Evolutionary conservation across 176 grass and related monocot genomes (phyloP).

Genomic region (Carex cristatella): DNA sequence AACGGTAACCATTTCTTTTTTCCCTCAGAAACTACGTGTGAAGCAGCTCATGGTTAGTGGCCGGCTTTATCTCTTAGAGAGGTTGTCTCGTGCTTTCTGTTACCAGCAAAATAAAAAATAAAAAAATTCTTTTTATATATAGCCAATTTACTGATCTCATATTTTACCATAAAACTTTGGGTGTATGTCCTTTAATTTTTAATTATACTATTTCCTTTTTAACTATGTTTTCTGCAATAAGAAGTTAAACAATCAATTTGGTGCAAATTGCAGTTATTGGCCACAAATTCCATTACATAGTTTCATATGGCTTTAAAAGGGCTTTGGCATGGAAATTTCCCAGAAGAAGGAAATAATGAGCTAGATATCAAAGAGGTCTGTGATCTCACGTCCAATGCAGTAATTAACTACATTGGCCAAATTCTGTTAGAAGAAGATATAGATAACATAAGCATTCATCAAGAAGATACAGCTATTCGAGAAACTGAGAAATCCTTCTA

Average conservation of each 20-base stretch:
- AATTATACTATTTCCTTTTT: not conserved
- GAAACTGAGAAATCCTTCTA: too few species aligned
- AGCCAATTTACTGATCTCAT: too few species aligned
- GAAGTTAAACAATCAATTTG: not conserved
- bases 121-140: too few species aligned
- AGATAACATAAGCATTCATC: too few species aligned
- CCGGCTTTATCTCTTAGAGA: not conserved
- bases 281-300: not conserved
- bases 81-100: not conserved
- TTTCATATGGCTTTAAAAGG: conserved; percentile 2
- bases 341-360: not conserved
- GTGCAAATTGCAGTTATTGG: not conserved
- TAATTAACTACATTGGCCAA: too few species aligned
- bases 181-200: too few species aligned
- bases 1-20: not conserved
- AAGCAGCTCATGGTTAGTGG: not conserved
- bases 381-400: too few species aligned
- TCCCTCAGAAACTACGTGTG: not conserved
- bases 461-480: too few species aligned
- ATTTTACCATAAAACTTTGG: too few species aligned
- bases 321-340: not conserved
- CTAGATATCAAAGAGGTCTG: not conserved
- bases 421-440: too few species aligned
- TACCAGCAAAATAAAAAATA: not conserved
- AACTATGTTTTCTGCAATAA: not conserved